These are phyloP conservation scores for Coelastrella sp. DNA, from an alignment of 139 green algal species.

Conservation along the genomic window DNA sequence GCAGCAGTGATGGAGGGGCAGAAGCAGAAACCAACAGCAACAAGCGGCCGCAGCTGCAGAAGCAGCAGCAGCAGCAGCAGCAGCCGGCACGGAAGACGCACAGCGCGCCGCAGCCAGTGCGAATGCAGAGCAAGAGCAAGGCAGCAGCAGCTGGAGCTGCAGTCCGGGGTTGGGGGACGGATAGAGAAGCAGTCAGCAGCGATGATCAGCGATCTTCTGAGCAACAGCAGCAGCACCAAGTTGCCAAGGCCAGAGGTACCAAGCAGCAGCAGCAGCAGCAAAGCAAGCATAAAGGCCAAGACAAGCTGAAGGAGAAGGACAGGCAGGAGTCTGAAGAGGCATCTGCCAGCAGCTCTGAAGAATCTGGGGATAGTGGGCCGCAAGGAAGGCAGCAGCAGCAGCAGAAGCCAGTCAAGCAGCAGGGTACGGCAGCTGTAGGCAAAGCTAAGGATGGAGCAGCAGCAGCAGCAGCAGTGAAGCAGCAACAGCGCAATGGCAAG, in stretches of 20 bases:
- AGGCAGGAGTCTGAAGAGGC: neutral
- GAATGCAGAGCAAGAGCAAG: neutral
- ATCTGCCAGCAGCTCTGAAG: neutral
- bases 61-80: constrained; percentile 43
- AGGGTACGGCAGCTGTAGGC: neutral
- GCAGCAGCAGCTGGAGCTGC: constrained; percentile 31
- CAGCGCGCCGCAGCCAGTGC: constrained; percentile 27
- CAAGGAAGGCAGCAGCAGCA: constrained; percentile 18
- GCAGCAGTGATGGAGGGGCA: neutral
- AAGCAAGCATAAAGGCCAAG: neutral
- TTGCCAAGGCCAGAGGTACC: neutral
- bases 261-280: constrained; percentile 25
- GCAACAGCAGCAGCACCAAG: constrained; percentile 9
- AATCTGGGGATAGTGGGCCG: neutral
- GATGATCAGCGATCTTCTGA: neutral
- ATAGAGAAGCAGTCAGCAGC: constrained; percentile 15
- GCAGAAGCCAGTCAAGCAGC: neutral
- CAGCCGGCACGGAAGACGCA: constrained; percentile 22
- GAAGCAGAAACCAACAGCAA: constrained; percentile 21
- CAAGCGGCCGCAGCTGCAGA: neutral
- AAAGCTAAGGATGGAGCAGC: neutral
- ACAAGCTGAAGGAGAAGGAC: neutral
- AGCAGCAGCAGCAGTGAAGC: constrained; percentile 4
- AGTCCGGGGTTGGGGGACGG: constrained; percentile 11
- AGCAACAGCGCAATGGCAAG: neutral